These are phyloP conservation scores for Termitomyces sp. DNA, from an alignment of 768 basidiomycete species.

Conservation along the genomic window DNA sequence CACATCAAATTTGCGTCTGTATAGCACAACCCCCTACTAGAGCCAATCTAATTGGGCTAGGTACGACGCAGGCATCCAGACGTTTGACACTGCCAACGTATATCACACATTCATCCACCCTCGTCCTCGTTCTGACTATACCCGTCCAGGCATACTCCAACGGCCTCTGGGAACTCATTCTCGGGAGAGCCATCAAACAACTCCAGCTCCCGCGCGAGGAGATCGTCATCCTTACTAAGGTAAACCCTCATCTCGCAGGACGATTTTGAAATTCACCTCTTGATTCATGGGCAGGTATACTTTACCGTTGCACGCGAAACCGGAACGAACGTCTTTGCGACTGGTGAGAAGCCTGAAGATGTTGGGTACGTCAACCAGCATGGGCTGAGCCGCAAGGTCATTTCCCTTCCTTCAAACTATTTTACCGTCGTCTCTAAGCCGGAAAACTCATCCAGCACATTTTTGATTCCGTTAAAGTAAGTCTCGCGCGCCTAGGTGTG, in stretches of 20 bases:
- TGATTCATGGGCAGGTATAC: conserved; percentile 42
- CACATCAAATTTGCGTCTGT: conserved; percentile 48
- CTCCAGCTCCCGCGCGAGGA: conserved; percentile 66
- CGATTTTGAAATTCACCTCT: background rate
- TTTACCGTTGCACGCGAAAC: conserved; percentile 25
- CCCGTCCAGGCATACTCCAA: conserved; percentile 54
- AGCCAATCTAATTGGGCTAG: conserved; percentile 16
- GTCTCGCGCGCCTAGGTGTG: conserved; percentile 62
- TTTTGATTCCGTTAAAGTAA: conserved; percentile 62
- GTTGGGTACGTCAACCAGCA: conserved; percentile 54
- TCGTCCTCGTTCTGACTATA: background rate
- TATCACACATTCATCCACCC: conserved; percentile 12
- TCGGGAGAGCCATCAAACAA: conserved; percentile 71
- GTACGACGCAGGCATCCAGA: conserved; percentile 62
- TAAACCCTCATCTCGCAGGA: too few relatives aligned
- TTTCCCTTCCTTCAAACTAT: background rate
- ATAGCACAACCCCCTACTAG: too few relatives aligned
- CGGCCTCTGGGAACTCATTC: conserved; percentile 59
- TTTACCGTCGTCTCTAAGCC: background rate
- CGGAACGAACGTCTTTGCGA: conserved; percentile 5
- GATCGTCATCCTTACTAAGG: too few relatives aligned
- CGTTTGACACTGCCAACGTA: too few relatives aligned
- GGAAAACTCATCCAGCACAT: conserved; percentile 45
- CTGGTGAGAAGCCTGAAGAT: conserved; percentile 24
- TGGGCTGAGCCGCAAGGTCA: conserved; percentile 32